Conservation (phyloP, 2,329 filamentous ascomycete species). For the Dichotomopilus funicola region DNA sequence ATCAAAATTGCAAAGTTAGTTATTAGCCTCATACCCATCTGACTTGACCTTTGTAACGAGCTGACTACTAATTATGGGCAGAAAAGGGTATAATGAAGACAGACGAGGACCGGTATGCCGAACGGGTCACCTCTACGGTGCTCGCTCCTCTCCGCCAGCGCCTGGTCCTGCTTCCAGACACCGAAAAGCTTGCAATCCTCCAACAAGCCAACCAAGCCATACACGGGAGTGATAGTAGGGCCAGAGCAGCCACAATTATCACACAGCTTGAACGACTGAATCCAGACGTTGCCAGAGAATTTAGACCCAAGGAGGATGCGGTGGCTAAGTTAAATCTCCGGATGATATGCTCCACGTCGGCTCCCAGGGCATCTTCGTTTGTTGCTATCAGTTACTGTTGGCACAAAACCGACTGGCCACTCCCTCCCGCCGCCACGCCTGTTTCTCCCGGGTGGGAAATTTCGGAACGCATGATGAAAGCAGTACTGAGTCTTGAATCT, state of each 20-base stretch:
- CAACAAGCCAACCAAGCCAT: neutral
- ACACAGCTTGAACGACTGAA: conserved; percentile 16
- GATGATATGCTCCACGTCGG: conserved; percentile 11
- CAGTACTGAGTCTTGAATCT: conserved; percentile 14
- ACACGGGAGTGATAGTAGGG: neutral
- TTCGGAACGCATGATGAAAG: conserved; percentile 22
- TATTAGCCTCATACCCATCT: too few species aligned
- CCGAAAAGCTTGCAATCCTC: conserved; percentile 9
- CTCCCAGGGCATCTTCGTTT: conserved; percentile 11
- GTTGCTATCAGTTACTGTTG: conserved; percentile 25
- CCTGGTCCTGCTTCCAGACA: conserved; percentile 4
- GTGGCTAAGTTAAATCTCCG: conserved; percentile 14
- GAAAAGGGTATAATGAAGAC: neutral
- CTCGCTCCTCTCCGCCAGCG: conserved; percentile 9
- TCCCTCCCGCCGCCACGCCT: conserved; percentile 13
- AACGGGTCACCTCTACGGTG: neutral
- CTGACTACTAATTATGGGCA: neutral
- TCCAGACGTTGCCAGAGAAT: conserved; percentile 10
- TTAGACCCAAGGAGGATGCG: conserved; percentile 16
- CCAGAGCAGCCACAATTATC: conserved; percentile 11
- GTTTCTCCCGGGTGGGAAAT: conserved; percentile 18
- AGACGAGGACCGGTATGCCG: conserved; percentile 1
- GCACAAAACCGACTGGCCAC: conserved; percentile 20
- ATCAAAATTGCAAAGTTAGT: too few species aligned
- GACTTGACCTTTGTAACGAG: too few species aligned